Conservation (phyloP, 768 basidiomycete species). For the Holtermanniella nyarrowii region DNA sequence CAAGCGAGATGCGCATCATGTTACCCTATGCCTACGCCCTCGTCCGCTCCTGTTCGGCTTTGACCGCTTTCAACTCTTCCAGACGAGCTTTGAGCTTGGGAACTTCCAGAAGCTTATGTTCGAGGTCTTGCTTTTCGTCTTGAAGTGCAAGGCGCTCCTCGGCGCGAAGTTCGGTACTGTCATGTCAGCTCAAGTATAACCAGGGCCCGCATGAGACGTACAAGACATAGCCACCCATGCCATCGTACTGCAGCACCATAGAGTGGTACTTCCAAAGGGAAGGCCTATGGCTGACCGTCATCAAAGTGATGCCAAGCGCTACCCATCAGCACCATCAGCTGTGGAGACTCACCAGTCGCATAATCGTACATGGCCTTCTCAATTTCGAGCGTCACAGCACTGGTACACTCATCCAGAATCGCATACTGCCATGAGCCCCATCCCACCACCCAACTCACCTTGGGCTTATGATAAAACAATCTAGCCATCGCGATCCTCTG, state of each 20-base stretch:
- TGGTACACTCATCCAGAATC: slow-evolving; percentile 92
- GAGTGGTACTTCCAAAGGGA: slow-evolving; percentile 74
- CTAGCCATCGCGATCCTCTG: slow-evolving; percentile 96
- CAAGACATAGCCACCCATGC: slow-evolving; percentile 93
- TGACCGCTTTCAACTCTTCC: slow-evolving; percentile 52
- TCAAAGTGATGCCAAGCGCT: slow-evolving; percentile 72
- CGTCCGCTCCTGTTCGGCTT: slow-evolving; percentile 22
- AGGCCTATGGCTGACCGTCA: slow-evolving; percentile 91
- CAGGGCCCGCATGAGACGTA: slow-evolving; percentile 43
- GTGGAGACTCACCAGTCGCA: slow-evolving; percentile 48
- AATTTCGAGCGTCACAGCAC: slow-evolving; percentile 81
- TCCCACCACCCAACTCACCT: slow-evolving; percentile 46
- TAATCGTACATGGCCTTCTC: slow-evolving; percentile 93
- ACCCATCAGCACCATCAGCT: slow-evolving; percentile 4
- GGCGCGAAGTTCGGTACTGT: slow-evolving; percentile 76
- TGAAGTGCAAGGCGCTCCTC: slow-evolving; percentile 81
- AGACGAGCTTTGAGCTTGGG: slow-evolving; percentile 73
- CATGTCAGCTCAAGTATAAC: slow-evolving; percentile 1
- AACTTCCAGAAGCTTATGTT: slow-evolving; percentile 77
- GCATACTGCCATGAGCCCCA: slow-evolving; percentile 56
- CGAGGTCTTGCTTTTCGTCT: slow-evolving; percentile 84
- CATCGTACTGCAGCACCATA: slow-evolving; percentile 82
- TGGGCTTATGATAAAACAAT: slow-evolving; percentile 88
- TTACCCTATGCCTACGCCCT: no score
- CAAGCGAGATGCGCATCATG: no score